A percentile compares a stretch with the other conserved stretches of the same genome.
These are phyloP conservation scores for Lippia alba DNA, from an alignment of 305 asterid species.

Conservation along the genomic window DNA sequence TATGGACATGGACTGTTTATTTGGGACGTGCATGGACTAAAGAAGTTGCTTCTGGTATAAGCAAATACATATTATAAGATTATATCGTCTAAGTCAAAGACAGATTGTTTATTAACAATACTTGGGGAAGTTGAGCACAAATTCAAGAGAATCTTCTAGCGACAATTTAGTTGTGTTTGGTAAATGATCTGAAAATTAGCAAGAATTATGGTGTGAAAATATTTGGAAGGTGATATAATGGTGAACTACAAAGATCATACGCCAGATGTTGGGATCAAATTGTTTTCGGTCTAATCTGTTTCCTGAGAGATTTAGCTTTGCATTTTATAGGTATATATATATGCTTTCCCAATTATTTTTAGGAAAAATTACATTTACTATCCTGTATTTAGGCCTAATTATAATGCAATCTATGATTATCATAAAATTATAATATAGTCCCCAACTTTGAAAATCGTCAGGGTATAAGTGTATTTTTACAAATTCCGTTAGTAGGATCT, in stretches of 20 bases:
- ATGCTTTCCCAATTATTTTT: too few relatives aligned
- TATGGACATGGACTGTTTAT: conserved; percentile 27
- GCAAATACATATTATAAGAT: neutral
- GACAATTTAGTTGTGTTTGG: conserved; percentile 37
- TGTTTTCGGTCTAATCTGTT: neutral
- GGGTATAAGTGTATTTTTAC: too few relatives aligned
- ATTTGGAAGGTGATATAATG: conserved; percentile 36
- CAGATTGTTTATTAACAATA: neutral
- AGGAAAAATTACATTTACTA: too few relatives aligned
- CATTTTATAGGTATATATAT: neutral
- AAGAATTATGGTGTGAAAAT: neutral
- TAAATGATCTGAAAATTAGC: conserved; percentile 33
- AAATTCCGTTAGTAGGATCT: too few relatives aligned
- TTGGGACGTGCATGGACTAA: conserved; percentile 28
- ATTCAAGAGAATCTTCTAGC: conserved; percentile 21
- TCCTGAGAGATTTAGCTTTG: neutral
- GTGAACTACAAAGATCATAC: conserved; percentile 35
- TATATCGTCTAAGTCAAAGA: conserved; percentile 23
- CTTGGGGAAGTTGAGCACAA: neutral
- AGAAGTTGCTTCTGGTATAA: conserved; percentile 23
- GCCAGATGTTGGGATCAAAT: conserved; percentile 12
- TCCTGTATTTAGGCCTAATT: too few relatives aligned
- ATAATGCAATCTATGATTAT: too few relatives aligned
- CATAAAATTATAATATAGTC: too few relatives aligned
- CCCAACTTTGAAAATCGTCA: too few relatives aligned